Percentiles rank a stretch among this genome's conserved stretches.
Evolutionary conservation across 805 yeast genomes (phyloP).

Genomic region (Ogataea neopini): DNA sequence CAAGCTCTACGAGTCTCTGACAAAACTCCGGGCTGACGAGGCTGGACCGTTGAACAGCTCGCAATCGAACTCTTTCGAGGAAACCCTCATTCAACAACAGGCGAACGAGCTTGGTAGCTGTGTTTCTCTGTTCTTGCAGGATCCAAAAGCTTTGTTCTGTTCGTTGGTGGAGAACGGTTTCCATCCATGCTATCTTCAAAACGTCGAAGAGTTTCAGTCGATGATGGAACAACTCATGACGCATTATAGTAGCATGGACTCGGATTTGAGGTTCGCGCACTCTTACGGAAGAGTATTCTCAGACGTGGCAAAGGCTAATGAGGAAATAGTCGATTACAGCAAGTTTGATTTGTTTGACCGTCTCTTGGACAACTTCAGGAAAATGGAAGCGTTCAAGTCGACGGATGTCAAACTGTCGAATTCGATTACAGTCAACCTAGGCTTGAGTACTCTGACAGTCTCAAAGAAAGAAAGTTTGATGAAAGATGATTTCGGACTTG

Average conservation of each 20-base stretch:
- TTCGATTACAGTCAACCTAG: slow-evolving; percentile 13
- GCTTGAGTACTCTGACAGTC: slow-evolving; percentile 13
- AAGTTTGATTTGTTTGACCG: slow-evolving; percentile 4
- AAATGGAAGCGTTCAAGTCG: slow-evolving; percentile 14
- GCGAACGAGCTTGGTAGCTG: slow-evolving; percentile 26
- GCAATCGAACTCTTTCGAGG: neutral
- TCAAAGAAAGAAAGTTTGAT: neutral
- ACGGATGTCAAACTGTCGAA: slow-evolving; percentile 3
- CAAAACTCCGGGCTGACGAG: neutral
- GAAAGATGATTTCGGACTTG: slow-evolving; percentile 1
- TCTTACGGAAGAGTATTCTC: slow-evolving; percentile 15
- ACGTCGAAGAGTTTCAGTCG: slow-evolving; percentile 34
- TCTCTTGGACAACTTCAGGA: slow-evolving; percentile 7
- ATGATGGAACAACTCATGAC: slow-evolving; percentile 36
- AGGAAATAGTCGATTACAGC: slow-evolving; percentile 1
- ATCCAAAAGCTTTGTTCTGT: neutral
- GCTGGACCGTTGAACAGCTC: no score
- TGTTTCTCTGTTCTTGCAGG: slow-evolving; percentile 6
- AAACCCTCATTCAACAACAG: slow-evolving; percentile 26
- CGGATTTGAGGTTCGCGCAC: slow-evolving; percentile 19
- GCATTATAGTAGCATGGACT: slow-evolving; percentile 21
- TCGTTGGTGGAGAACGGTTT: slow-evolving; percentile 7
- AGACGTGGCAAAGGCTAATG: slow-evolving; percentile 8
- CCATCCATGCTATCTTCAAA: slow-evolving; percentile 13
- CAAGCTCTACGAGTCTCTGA: neutral